Evolutionary conservation across 495 filamentous ascomycete genomes (phyloP).

Genomic region (Hypoxylon cercidicola): DNA sequence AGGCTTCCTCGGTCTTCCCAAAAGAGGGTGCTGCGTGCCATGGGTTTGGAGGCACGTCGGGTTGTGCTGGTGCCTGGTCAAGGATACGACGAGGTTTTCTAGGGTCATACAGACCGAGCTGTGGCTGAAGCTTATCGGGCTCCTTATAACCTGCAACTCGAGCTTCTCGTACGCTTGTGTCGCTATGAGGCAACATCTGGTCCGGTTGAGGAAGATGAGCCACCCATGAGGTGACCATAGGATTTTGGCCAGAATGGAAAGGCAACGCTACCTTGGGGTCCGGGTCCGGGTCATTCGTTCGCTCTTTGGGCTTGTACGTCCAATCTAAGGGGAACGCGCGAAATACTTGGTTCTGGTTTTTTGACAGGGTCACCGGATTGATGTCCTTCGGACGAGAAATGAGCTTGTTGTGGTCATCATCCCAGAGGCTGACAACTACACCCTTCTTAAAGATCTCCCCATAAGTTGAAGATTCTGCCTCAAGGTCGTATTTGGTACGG

Average conservation of each 20-base stretch:
- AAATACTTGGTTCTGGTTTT: not conserved
- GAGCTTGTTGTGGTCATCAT: not conserved
- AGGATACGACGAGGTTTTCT: no score
- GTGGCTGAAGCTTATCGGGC: no score
- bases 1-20: no score
- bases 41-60: no score
- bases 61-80: no score
- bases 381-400: slow-evolving; percentile 1
- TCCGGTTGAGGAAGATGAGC: slow-evolving; percentile 39
- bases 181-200: slow-evolving; percentile 3
- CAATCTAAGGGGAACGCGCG: slow-evolving; percentile 20
- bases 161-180: not conserved
- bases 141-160: no score
- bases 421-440: slow-evolving; percentile 22
- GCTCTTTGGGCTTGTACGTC: slow-evolving; percentile 18
- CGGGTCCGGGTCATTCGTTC: no score
- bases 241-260: not conserved
- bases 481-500: slow-evolving; percentile 1
- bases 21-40: no score
- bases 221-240: slow-evolving; percentile 32
- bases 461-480: not conserved
- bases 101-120: no score
- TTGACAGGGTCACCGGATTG: slow-evolving; percentile 23
- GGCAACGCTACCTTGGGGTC: not conserved
- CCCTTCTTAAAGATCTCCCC: slow-evolving; percentile 24